Evolutionary conservation across 2,329 filamentous ascomycete genomes (phyloP).

Genomic region (Penicillium sp.): DNA sequence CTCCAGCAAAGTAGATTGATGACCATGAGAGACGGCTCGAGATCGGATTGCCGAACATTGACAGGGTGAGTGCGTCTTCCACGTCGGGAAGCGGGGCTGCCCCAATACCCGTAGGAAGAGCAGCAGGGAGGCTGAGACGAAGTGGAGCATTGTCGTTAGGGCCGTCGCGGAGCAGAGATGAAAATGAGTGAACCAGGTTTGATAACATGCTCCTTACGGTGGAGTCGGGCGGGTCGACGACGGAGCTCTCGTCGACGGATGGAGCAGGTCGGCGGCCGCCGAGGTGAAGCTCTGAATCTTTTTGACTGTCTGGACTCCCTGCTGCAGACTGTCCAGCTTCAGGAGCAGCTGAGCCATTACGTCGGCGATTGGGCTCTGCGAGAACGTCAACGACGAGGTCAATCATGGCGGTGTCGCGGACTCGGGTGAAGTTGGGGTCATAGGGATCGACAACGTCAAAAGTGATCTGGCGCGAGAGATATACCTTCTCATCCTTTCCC

Average conservation of each 20-base stretch:
- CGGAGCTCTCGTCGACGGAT: conserved; percentile 23
- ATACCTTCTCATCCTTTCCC: conserved; percentile 82
- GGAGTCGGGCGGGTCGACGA: conserved; percentile 29
- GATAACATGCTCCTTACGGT: conserved; percentile 42
- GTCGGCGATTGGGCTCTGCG: conserved; percentile 32
- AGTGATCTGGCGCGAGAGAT: conserved; percentile 70
- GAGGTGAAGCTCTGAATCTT: conserved; percentile 13
- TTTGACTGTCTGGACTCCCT: conserved; percentile 18
- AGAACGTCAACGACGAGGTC: conserved; percentile 65
- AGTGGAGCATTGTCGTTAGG: conserved; percentile 29
- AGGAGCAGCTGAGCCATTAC: conserved; percentile 31
- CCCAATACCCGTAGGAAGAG: conserved; percentile 48
- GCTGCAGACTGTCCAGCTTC: conserved; percentile 24
- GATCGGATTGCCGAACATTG: conserved; percentile 36
- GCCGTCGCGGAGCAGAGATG: conserved; percentile 47
- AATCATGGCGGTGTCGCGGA: conserved; percentile 67
- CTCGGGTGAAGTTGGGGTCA: conserved; percentile 78
- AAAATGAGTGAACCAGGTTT: conserved; percentile 49
- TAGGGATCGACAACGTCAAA: conserved; percentile 60
- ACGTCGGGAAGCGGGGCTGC: conserved; percentile 67
- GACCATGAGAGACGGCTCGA: conserved; percentile 60
- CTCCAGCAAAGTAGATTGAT: conserved; percentile 64
- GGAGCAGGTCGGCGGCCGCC: conserved; percentile 21
- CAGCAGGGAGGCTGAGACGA: conserved; percentile 46
- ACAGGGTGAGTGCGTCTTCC: conserved; percentile 47